Conservation (phyloP, 2,329 filamentous ascomycete genomes). For the Colletotrichum camelliae region DNA sequence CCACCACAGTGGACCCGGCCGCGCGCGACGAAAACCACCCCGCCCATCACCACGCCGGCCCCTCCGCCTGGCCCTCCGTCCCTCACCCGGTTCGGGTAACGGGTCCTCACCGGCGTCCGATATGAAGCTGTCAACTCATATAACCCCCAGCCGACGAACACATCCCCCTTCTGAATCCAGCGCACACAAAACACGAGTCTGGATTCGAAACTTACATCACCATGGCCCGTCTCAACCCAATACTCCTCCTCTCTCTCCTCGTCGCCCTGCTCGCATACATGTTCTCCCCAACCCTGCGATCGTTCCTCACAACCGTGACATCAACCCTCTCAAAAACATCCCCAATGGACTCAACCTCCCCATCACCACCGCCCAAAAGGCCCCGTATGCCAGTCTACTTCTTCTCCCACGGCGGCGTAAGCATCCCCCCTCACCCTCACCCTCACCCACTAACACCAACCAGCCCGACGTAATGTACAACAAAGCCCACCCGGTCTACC, state of each 20-base stretch:
- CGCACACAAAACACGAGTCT: not conserved
- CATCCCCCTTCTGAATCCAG: not conserved
- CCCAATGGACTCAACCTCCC: not conserved
- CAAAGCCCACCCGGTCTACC: constrained; percentile 70
- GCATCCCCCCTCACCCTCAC: constrained; percentile 19
- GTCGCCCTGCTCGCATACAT: not conserved
- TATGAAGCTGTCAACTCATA: not conserved
- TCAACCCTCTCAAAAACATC: not conserved
- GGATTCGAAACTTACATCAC: not conserved
- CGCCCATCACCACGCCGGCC: not conserved
- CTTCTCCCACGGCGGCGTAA: constrained; percentile 55
- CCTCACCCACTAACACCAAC: not conserved
- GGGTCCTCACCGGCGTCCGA: not conserved
- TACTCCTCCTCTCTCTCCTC: not conserved
- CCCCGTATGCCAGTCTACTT: constrained; percentile 49
- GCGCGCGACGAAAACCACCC: constrained; percentile 16
- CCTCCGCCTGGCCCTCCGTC: not conserved
- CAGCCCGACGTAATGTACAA: constrained; percentile 72
- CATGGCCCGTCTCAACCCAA: not conserved
- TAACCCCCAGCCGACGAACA: not conserved
- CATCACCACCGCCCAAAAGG: not conserved
- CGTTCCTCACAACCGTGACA: not conserved
- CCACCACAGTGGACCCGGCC: constrained; percentile 4
- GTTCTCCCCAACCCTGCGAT: not conserved
- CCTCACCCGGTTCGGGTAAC: not conserved